Evolutionary conservation across 139 green algal species (phyloP), one percentile per base, ranked within the genome.

Genomic region (Asterochloris erici): DNA sequence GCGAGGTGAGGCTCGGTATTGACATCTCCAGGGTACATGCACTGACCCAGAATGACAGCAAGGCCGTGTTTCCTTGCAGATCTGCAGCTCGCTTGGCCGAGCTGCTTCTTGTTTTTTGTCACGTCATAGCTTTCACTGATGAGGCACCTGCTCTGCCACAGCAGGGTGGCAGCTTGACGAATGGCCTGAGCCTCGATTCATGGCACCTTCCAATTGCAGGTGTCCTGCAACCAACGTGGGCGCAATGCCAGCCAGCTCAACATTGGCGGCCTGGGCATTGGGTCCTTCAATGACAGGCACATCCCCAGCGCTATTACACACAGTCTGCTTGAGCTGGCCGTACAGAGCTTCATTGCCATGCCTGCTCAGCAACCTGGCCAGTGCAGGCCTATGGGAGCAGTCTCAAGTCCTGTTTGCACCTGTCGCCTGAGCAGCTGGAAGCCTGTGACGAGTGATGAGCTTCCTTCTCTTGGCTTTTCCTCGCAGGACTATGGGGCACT

Each of bases 281-380:
- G 91, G n/a, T 90, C 85, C 73, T 98, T 98, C 91, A 98, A 98
- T 85, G 95, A 98, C 86, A 89, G 38, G 38, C 38, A 54, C 4
- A 6, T 54, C 38, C 38, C 38, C 38, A 54, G 6, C 2, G 94
- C 12, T 54, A 10, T 54, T 6, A 54, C 38, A 54, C 38, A 54
- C 38, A 54, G 38, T 6, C 38, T 54, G 38, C 38, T 54, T 54
- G 38, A 54, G 38, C 38, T 54, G 38, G 6, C 38, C 6, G 38
- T 54, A 6, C 4, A 54, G 4, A 54, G 38, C 38, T 6, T 54
- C 2, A 54, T 2, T 6, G 38, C 2, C 6, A 6, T 6, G 38
- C 38, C 38, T 54, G 38, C 38, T 54, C 38, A 54, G 6, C 38
- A 54, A 54, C 4, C 38, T 54, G 38, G 2, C 38, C 38, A 54